Base-by-base conservation (phyloP, 305 asterid species). In the Fraxinus dipetala region DNA sequence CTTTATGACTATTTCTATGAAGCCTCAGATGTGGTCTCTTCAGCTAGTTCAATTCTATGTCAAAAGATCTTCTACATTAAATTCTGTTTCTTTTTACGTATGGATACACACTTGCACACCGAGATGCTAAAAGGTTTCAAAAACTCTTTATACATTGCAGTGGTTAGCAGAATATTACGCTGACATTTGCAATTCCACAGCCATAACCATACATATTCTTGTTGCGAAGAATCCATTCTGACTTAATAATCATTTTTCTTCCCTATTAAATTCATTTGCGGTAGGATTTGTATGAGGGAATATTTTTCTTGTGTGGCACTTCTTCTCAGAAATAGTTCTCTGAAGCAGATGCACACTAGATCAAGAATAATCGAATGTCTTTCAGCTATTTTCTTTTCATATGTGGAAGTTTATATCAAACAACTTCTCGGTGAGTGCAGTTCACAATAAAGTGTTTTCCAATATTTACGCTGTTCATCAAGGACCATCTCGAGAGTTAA, bases 1-100 rank as follows among this genome's bases (percentile, higher is more conserved):
- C 77, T n/a, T 40, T 76, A 32, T 78, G 61, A 59, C 56, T 81
- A 20, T 65, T 80, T 76, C 72, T 61, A 9, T 65, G 36, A n/a
- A 73, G 34, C 28, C 28, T 24, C 34, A 22, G 72, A 63, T 8
- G 72, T 63, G 16, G 14, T 24, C 72, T 63, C 72, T 63, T 63
- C 16, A 8, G 31, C 10, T 8, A 1, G 72, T 63, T 63, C 72
- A 63, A 24, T 22, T 63, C 72, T 40, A 40, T 40, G 48, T 40
- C 10, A 40, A 40, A 40, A 40, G 48, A 40, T 40, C 48, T 9
- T 2, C 48, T 59, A 6, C 6, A 11, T 59, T 18, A 59, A 59
- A 48, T 5, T 63, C 6, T 22, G 16, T 35, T 38, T 35, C 59
- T 10, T 14, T 36, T 16, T 9, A 8, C 9, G n/a, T 75, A 30